Base-by-base conservation (phyloP, 371 early-diverging fungal species). In the Mortierella sp. region DNA sequence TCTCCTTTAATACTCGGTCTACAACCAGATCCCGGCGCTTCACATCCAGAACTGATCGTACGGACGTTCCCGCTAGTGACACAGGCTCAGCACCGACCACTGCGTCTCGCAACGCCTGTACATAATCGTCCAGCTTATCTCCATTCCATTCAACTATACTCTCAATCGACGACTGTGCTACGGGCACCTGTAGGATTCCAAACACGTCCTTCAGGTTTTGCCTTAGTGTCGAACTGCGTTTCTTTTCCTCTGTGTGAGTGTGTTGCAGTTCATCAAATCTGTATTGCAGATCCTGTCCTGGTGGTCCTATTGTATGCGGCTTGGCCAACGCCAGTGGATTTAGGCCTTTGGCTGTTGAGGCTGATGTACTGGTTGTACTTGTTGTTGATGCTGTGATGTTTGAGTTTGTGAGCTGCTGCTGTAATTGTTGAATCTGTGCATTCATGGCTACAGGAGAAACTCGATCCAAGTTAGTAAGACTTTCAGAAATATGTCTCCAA, bases 111-210 rank as follows among this genome's bases (percentile, higher is more conserved):
- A 79, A 45, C 15, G 65, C 64, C 43, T 79, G 80, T 17, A 79
- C 80, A 55, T 79, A 79, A 8, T 70, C 70, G 28, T 79, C 80
- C 58, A 79, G 29, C 35, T 37, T 66, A 7, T 74, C 74, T 0
- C 67, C 10, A 31, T 32, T 70, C 57, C 53, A 73, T 17, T 74
- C 80, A 19, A 57, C 29, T 1, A 42, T 34, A 13, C 61, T 66
- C 5, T 34, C 51, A 5, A 28, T 22, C 1, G 26, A 57, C 0
- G 53, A 17, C 17, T 49, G n/a, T 3, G n/a, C 40, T n/a, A 78
- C 73, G 9, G 78, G 69, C 19, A 78, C 56, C 53, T 78, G 72
- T 42, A 78, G 28, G 3, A 62, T 55, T 43, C 69, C 73, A 35
- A 78, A 78, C 17, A 78, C 40, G 3, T 65, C 73, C 35, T 66